These are phyloP conservation scores for Herpetospermum pedunculosum DNA, from an alignment of 306 rosid species.

Conservation along the genomic window DNA sequence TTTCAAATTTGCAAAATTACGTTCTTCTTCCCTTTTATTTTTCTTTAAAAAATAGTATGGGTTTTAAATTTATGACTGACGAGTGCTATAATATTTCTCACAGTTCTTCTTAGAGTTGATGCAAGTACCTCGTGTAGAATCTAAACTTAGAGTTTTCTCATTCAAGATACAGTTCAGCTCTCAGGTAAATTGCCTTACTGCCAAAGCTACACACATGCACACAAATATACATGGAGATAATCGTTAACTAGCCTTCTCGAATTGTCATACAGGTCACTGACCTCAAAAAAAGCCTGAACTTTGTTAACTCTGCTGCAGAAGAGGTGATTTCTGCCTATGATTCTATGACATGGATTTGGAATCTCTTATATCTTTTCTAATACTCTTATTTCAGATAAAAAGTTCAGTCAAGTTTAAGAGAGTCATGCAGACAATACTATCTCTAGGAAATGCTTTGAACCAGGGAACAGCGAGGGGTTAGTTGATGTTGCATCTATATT, in stretches of 20 bases:
- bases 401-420: conserved; percentile 78
- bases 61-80: background rate
- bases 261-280: conserved; percentile 59
- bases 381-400: conserved; percentile 47
- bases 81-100: background rate
- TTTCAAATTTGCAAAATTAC: background rate
- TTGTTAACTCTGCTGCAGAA: conserved; percentile 61
- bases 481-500: conserved; percentile 18
- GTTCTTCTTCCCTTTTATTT: background rate
- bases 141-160: conserved; percentile 73
- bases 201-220: background rate
- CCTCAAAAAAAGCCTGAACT: conserved; percentile 54
- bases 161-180: conserved; percentile 76
- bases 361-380: conserved; percentile 7
- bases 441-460: conserved; percentile 92
- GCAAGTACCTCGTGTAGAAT: conserved; percentile 87
- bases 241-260: conserved; percentile 1
- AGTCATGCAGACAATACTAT: conserved; percentile 92
- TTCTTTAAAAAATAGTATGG: background rate
- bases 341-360: background rate
- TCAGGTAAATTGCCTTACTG: conserved; percentile 42
- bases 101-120: conserved; percentile 77
- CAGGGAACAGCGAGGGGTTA: conserved; percentile 92
- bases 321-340: conserved; percentile 46
- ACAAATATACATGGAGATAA: background rate